Conservation (phyloP, 208 protist genomes). For the Leishmania tarentolae region DNA sequence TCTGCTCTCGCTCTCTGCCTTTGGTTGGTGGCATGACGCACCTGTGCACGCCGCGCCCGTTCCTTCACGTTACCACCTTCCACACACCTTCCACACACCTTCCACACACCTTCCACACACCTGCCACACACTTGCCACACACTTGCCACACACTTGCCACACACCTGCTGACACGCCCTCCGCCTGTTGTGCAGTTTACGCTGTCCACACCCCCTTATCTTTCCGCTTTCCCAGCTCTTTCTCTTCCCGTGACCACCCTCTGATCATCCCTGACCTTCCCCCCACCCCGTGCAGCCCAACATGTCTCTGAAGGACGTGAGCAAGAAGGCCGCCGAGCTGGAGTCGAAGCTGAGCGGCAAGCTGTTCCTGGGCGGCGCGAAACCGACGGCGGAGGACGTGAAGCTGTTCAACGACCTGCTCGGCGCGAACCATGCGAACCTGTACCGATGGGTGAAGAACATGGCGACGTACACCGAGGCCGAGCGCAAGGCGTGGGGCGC, state of each 20-base stretch:
- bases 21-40: not conserved
- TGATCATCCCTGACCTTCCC: slow-evolving; percentile 10
- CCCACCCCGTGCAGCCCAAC: not conserved
- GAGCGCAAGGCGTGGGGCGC: slow-evolving; percentile 58
- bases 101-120: not conserved
- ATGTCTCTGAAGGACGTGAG: slow-evolving; percentile 69
- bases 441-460: slow-evolving; percentile 79
- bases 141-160: too few relatives aligned
- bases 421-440: slow-evolving; percentile 50
- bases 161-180: not conserved
- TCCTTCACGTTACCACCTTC: not conserved
- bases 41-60: too few relatives aligned
- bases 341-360: slow-evolving; percentile 60
- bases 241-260: too few relatives aligned
- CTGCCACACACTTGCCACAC: too few relatives aligned
- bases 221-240: slow-evolving; percentile 8
- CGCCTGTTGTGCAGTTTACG: not conserved
- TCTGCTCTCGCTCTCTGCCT: not conserved
- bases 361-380: slow-evolving; percentile 71
- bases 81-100: not conserved
- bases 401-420: slow-evolving; percentile 72
- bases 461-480: slow-evolving; percentile 62
- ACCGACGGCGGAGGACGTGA: slow-evolving; percentile 69
- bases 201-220: not conserved
- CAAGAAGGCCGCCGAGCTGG: slow-evolving; percentile 56